phyloP scores from a whole-genome alignment of 2,329 filamentous ascomycete species.

The Ustilaginoidea virens region DNA sequence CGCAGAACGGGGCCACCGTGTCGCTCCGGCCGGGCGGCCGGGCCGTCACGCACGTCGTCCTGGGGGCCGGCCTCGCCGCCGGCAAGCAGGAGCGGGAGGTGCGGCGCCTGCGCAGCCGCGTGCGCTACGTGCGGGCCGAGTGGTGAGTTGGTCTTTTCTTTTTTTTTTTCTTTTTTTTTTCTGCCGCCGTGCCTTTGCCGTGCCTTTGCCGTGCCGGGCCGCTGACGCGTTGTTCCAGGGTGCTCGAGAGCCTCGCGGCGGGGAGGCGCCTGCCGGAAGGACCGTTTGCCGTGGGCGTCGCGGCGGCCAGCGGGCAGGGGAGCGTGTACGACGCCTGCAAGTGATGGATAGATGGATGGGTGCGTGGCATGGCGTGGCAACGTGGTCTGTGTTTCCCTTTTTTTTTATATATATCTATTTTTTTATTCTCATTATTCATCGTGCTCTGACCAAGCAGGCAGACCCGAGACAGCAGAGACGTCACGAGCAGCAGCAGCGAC shows the following conservation, averaged over 20 bases:
- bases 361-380: not conserved
- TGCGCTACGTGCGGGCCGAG: conserved; percentile 69
- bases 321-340: conserved; percentile 37
- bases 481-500: too few relatives aligned
- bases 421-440: too few relatives aligned
- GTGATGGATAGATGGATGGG: not conserved
- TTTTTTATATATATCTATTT: not conserved
- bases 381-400: not conserved
- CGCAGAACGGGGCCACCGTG: conserved; percentile 55
- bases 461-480: too few relatives aligned
- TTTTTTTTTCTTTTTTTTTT: conserved; percentile 6
- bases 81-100: conserved; percentile 58
- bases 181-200: not conserved
- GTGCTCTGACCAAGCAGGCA: too few relatives aligned
- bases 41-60: conserved; percentile 72
- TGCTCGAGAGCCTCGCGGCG: conserved; percentile 67
- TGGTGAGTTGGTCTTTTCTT: conserved; percentile 39
- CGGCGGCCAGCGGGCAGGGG: conserved; percentile 45
- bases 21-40: conserved; percentile 57
- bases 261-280: conserved; percentile 62
- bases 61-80: conserved; percentile 32
- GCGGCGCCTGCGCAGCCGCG: conserved; percentile 33
- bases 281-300: conserved; percentile 48
- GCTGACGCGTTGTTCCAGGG: conserved; percentile 29
- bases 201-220: not conserved